Evolutionary conservation across 2,329 filamentous ascomycete species (phyloP).

Genomic region (Nemania bipapillata): DNA sequence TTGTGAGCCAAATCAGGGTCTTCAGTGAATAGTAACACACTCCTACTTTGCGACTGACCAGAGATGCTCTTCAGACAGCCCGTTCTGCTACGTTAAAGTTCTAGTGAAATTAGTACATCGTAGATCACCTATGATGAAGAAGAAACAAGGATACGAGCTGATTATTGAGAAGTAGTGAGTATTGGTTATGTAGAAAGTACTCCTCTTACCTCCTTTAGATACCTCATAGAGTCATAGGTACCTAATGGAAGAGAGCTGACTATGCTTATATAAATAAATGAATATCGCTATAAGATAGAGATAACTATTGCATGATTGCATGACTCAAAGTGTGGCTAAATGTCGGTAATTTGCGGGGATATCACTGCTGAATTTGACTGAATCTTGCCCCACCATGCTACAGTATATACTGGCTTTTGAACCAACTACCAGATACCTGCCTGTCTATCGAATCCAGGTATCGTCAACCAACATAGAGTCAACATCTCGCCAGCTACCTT

Average conservation of each 20-base stretch:
- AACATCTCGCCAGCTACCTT: neutral
- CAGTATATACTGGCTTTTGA: neutral
- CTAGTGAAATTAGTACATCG: too few relatives aligned
- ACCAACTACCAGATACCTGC: neutral
- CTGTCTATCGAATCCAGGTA: neutral
- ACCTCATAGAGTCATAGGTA: too few relatives aligned
- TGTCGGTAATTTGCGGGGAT: constrained; percentile 42
- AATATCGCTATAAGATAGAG: constrained; percentile 22
- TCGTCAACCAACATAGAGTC: constrained; percentile 9
- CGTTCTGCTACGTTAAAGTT: too few relatives aligned
- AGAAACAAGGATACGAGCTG: too few relatives aligned
- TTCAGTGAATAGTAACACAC: too few relatives aligned
- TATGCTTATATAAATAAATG: neutral
- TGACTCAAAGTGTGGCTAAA: constrained; percentile 38
- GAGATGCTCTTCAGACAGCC: too few relatives aligned
- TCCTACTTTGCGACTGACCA: too few relatives aligned
- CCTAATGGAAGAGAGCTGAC: too few relatives aligned
- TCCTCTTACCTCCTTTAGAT: too few relatives aligned
- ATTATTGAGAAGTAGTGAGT: neutral
- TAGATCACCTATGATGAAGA: too few relatives aligned
- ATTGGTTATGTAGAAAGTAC: neutral
- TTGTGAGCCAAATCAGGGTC: too few relatives aligned
- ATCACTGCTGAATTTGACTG: constrained; percentile 44
- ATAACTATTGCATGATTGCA: neutral
- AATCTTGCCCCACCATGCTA: constrained; percentile 42